Evolutionary conservation across 116 monocot species (phyloP), one percentile per base, ranked within the genome.

Genomic region (Papilionanthe hybrid): DNA sequence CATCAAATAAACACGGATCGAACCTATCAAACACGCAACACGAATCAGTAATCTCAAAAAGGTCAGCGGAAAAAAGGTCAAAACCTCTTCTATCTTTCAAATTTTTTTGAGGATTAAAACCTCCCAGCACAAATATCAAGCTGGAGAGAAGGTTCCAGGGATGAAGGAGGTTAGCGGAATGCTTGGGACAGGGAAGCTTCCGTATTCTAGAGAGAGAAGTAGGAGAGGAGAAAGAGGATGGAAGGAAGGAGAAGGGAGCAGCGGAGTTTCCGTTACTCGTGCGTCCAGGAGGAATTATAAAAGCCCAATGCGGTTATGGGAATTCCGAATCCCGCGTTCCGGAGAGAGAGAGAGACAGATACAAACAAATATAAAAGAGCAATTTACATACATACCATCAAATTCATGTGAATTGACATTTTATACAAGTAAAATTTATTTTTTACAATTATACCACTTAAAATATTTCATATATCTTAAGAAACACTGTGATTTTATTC

Each of bases 221-320:
- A 49, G 27, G 75, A 48, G 75, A 75, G 49, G 48, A 42, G 20
- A 49, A 50, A 76, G 47, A 20, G 77, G 55, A 13, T 17, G 77
- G 37, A 44, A 19, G 0, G 76, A 27, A 58, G 41, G 1, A 9
- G 32, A 58, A n/a, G 42, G 20, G 75, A 9, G 25, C 25, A 49
- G 27, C 49, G 75, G 75, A 43, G 73, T 44, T 44, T 44, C 73
- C 73, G 73, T 73, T 73, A 73, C 42, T 73, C 22, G 44, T 73
- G 73, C 73, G 73, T 73, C 73, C 73, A 73, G 73, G 10, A 9
- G 23, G 22, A 44, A 20, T n/a, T 7, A 42, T 7, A 20, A 72
- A 42, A 49, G 37, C 37, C 4, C 37, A 1, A 37, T 37, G 37
- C 37, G 4, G 37, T 37, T 37, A 37, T 32, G 7, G 11, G 45